Conservation (phyloP, 208 protist genomes). For the Polymyxa betae region DNA sequence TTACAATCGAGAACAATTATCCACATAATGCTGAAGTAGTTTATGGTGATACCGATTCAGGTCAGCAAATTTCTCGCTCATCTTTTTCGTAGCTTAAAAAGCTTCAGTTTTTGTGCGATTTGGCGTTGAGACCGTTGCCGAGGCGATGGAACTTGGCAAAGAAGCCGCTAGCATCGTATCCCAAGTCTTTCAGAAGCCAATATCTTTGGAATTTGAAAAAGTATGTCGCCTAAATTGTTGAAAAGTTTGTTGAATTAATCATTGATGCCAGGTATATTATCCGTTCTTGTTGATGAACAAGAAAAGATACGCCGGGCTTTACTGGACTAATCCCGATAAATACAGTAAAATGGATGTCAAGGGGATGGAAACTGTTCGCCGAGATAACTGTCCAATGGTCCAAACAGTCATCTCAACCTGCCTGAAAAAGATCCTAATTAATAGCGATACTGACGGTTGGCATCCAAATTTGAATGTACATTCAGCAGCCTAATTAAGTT, state of each 20-base stretch:
- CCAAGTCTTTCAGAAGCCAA: constrained; percentile 84
- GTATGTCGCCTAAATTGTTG: constrained; percentile 66
- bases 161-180: constrained; percentile 90
- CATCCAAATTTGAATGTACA: not conserved
- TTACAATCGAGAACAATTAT: constrained; percentile 83
- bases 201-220: constrained; percentile 99
- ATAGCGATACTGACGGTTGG: constrained; percentile 63
- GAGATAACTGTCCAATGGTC: constrained; percentile 97
- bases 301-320: constrained; percentile 98
- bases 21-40: constrained; percentile 91
- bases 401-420: constrained; percentile 79
- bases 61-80: not conserved
- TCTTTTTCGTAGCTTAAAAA: not conserved
- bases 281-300: constrained; percentile 99
- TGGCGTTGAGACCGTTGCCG: constrained; percentile 57
- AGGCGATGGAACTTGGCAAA: constrained; percentile 71
- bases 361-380: constrained; percentile 85
- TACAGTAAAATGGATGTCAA: constrained; percentile 96
- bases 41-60: constrained; percentile 98
- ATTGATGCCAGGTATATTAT: constrained; percentile 82
- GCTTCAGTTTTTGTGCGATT: constrained; percentile 57
- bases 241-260: not conserved
- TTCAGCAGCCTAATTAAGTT: not conserved
- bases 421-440: constrained; percentile 83
- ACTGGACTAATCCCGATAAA: constrained; percentile 89